Base-by-base conservation (phyloP, 1,139 yeast species). In the Saccharomyces hybrid region DNA sequence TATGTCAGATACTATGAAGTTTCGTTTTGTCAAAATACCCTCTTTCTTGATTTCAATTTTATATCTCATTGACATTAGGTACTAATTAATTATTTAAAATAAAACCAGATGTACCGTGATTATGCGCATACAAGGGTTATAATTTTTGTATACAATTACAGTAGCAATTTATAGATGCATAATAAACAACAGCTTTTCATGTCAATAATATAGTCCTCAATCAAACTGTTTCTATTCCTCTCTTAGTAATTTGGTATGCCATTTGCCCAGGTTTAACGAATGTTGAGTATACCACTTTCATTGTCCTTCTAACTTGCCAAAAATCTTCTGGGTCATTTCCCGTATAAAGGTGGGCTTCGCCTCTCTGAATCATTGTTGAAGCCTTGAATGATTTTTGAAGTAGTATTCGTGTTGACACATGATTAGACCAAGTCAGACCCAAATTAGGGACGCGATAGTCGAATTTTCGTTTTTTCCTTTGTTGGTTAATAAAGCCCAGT, bases 371-470 rank as follows among this genome's bases (percentile, higher is more conserved):
- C 55, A 64, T 51, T 0, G 69, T 67, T 11, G 71, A 64, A 7
- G 68, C 68, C 52, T 60, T 66, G 52, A 69, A 66, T 11, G 57
- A 54, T 56, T 78, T 71, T 48, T 68, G 70, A 47, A 77, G 61
- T 9, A 75, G 67, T 8, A 77, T 67, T 42, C 80, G 68, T 34
- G 73, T 71, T 42, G 73, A 68, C 14, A 77, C 61, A 52, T 71
- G 70, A 52, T 71, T 73, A 9, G 77, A 72, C 79, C 80, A 76
- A 7, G 71, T 61, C n/a, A 73, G 57, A 2, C 81, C 81, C 46
- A 78, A 62, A 42, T 76, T 73, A 1, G 80, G 78, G 6, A 71
- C 64, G 50, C 71, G 68, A 7, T 64, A 58, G 50, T 66, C 72
- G 16, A 69, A 51, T 51, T 55, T 58, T 28, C 65, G 57, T 47